These are phyloP conservation scores for Dysphania ambrosioides DNA, from an alignment of 148 eudicot genomes.

Conservation along the genomic window DNA sequence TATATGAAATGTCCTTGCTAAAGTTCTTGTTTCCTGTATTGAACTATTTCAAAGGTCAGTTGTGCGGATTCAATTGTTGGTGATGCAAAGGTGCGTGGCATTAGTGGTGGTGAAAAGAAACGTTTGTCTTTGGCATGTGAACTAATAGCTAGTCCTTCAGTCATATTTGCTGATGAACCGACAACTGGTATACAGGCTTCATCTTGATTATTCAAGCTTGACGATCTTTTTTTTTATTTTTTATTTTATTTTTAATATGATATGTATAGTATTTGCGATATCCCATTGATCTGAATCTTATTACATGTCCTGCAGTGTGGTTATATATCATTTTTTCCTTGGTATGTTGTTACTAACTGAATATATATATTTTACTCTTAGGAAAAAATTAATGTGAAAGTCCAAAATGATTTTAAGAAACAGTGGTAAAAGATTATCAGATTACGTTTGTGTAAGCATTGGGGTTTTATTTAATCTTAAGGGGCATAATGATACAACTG, in stretches of 20 bases:
- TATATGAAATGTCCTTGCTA: neutral
- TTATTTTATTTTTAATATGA: neutral
- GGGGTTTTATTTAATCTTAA: neutral
- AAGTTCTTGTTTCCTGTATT: conserved; percentile 5
- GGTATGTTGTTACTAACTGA: neutral
- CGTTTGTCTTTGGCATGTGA: conserved; percentile 93
- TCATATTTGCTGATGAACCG: conserved; percentile 98
- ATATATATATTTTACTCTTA: neutral
- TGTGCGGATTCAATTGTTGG: conserved; percentile 97
- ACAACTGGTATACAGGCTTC: conserved; percentile 67
- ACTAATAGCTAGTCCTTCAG: conserved; percentile 94
- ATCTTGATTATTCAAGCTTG: neutral
- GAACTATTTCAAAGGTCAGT: conserved; percentile 57
- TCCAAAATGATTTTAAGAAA: neutral
- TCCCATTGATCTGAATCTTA: neutral
- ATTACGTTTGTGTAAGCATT: neutral
- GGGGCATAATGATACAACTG: neutral
- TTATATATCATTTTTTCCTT: neutral
- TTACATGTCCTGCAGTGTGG: neutral
- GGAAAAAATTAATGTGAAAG: neutral
- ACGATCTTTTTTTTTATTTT: too few species aligned
- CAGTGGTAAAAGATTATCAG: neutral
- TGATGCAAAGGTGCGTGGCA: conserved; percentile 98
- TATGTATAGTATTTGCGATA: neutral
- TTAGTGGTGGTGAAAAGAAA: conserved; percentile 98